Evolutionary conservation across 192 early-diverging fungal genomes (phyloP).

Genomic region (Backusella psychrophila): DNA sequence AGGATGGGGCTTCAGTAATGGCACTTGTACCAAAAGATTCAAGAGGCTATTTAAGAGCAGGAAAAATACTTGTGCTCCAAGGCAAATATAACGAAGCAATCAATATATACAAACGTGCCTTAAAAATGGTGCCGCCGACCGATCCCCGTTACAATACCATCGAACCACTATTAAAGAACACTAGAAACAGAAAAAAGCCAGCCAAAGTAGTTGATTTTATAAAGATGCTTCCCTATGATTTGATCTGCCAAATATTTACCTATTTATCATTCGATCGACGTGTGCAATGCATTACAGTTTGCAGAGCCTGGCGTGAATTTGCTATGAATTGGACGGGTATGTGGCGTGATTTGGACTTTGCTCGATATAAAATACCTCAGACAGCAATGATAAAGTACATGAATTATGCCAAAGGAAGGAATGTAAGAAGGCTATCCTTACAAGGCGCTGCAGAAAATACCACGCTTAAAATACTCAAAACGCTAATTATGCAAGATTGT

Average conservation of each 20-base stretch:
- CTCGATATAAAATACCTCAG: neutral
- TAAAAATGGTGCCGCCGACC: neutral
- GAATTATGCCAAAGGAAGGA: neutral
- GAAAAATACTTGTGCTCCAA: neutral
- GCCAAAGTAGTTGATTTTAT: neutral
- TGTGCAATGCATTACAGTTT: slow-evolving; percentile 1
- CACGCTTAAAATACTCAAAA: neutral
- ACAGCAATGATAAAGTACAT: neutral
- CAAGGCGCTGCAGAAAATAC: neutral
- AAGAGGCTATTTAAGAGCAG: slow-evolving; percentile 11
- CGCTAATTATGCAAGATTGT: neutral
- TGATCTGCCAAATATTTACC: neutral
- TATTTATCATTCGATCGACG: slow-evolving; percentile 4
- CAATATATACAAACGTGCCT: neutral
- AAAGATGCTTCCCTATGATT: slow-evolving; percentile 9
- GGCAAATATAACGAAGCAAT: neutral
- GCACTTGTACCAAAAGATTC: neutral
- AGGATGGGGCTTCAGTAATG: neutral
- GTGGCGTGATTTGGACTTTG: slow-evolving; percentile 16
- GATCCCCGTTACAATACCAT: neutral
- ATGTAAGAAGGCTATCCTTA: neutral
- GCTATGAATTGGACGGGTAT: slow-evolving; percentile 11
- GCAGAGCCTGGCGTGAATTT: slow-evolving; percentile 11
- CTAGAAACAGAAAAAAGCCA: neutral
- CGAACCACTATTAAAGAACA: neutral